These are phyloP conservation scores for Hydrangea macrophylla DNA, from an alignment of 148 eudicot genomes.

Conservation along the genomic window DNA sequence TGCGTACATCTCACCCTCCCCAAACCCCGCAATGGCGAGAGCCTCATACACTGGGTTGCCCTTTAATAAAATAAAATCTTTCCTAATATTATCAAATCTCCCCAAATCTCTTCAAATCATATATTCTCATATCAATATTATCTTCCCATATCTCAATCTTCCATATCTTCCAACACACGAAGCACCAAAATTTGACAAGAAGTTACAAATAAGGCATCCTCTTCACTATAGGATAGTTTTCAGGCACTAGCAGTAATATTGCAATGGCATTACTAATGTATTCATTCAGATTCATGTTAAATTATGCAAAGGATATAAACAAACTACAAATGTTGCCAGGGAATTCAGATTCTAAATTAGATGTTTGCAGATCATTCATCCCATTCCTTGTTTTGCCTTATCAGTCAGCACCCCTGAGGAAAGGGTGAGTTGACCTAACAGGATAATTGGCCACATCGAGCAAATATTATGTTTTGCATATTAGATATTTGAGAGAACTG, in stretches of 20 bases:
- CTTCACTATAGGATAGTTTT: background rate
- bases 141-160: too few species aligned
- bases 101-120: too few species aligned
- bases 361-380: background rate
- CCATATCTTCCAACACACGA: too few species aligned
- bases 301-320: background rate
- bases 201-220: background rate
- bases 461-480: background rate
- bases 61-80: too few species aligned
- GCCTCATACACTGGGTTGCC: too few species aligned
- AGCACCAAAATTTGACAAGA: background rate
- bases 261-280: background rate
- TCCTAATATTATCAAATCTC: too few species aligned
- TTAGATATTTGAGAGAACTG: background rate
- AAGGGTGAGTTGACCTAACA: background rate
- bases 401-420: background rate
- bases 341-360: background rate
- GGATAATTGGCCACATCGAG: background rate
- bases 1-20: too few species aligned
- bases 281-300: background rate
- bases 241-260: conserved; percentile 9
- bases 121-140: too few species aligned
- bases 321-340: background rate
- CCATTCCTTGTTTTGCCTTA: background rate
- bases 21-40: too few species aligned